phyloP scores from a whole-genome alignment of 2,329 filamentous ascomycete species.

The Trichophyton rubrum region DNA sequence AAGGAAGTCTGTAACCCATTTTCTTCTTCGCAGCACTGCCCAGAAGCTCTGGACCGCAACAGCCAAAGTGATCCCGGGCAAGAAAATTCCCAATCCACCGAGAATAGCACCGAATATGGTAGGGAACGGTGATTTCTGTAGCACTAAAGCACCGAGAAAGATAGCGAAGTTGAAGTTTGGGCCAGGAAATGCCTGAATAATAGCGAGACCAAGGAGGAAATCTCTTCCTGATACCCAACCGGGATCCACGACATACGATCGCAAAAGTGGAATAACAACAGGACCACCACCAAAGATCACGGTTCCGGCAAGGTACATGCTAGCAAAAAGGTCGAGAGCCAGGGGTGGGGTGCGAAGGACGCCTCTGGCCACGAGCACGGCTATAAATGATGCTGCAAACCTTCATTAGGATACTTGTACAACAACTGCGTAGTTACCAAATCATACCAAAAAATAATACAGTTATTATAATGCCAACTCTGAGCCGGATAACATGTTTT shows the following conservation, averaged over 20 bases:
- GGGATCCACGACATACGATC: conserved; percentile 51
- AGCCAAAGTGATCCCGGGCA: conserved; percentile 26
- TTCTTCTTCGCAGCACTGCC: conserved; percentile 36
- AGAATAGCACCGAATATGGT: conserved; percentile 40
- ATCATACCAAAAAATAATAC: conserved; percentile 38
- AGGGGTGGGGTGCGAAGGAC: conserved; percentile 32
- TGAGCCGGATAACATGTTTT: conserved; percentile 12
- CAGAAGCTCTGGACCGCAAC: conserved; percentile 39
- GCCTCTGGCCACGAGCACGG: conserved; percentile 43
- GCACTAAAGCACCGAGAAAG: conserved; percentile 42
- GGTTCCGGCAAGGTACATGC: conserved; percentile 61
- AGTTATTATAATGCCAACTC: conserved; percentile 20
- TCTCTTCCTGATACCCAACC: conserved; percentile 59
- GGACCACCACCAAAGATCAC: conserved; percentile 54
- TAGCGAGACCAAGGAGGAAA: conserved; percentile 59
- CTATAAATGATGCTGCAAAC: conserved; percentile 45
- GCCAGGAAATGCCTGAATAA: conserved; percentile 58
- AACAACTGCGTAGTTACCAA: background rate
- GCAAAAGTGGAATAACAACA: conserved; percentile 51
- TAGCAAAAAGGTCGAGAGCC: conserved; percentile 52
- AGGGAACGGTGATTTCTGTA: conserved; percentile 22
- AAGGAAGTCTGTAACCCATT: conserved; percentile 39
- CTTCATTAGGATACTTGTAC: too few relatives aligned
- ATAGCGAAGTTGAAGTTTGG: conserved; percentile 44
- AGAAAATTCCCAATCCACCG: conserved; percentile 35